phyloP scores from a whole-genome alignment of 2,329 filamentous ascomycete genomes.

The Exophiala sideris region DNA sequence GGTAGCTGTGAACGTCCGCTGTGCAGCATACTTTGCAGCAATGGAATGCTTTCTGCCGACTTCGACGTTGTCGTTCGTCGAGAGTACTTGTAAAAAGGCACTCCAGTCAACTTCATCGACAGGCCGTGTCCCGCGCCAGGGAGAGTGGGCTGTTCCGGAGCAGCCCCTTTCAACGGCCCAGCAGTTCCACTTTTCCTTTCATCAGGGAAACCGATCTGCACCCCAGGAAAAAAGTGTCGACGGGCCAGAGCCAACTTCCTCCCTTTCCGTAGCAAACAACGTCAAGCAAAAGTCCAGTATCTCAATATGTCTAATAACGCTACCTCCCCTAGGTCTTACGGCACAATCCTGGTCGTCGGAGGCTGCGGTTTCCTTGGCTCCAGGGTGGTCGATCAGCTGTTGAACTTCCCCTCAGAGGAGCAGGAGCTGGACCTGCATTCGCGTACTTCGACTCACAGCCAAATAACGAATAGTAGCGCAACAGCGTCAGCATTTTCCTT shows the following conservation, averaged over 20 bases:
- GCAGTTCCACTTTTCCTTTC: too few species aligned
- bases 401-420: constrained; percentile 55
- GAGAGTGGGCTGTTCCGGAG: background rate
- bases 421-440: constrained; percentile 22
- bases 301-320: background rate
- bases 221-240: too few species aligned
- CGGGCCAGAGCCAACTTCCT: too few species aligned
- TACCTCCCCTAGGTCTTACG: constrained; percentile 47
- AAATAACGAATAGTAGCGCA: constrained; percentile 33
- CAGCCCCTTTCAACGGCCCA: background rate
- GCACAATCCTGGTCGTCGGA: constrained; percentile 73
- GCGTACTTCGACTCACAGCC: constrained; percentile 27
- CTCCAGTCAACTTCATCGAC: too few species aligned
- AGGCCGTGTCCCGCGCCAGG: too few species aligned
- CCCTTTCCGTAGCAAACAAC: background rate
- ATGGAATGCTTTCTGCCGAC: too few species aligned
- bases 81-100: too few species aligned
- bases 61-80: too few species aligned
- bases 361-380: constrained; percentile 82
- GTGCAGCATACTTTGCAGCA: too few species aligned
- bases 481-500: constrained; percentile 35
- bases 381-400: constrained; percentile 72
- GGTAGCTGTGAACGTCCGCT: too few species aligned
- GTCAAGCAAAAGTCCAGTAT: too few species aligned
- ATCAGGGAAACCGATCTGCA: background rate